Evolutionary conservation across 805 yeast species (phyloP).

Genomic region (Cyberlindnera sargentensis): DNA sequence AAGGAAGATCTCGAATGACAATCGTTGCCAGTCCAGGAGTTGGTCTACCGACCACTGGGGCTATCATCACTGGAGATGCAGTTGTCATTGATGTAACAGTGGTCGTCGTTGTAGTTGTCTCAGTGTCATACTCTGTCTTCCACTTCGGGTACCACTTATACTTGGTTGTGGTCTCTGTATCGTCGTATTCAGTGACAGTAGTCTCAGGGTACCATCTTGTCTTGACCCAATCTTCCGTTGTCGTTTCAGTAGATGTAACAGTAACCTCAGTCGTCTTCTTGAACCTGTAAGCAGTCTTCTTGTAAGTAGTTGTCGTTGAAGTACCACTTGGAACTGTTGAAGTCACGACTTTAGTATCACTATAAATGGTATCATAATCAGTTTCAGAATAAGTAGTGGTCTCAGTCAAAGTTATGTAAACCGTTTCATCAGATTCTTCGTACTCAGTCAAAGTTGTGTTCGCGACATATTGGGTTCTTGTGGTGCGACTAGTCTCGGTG

Average conservation of each 20-base stretch:
- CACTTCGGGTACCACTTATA: constrained; percentile 21
- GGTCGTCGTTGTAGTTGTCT: neutral
- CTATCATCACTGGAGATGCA: no score
- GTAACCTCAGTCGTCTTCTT: constrained; percentile 13
- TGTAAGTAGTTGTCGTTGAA: constrained; percentile 13
- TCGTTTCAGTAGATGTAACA: constrained; percentile 13
- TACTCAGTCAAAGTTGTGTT: constrained; percentile 21
- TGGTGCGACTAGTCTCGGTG: constrained; percentile 7
- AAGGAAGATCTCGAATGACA: no score
- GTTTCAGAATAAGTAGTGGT: constrained; percentile 13
- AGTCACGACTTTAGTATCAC: constrained; percentile 12
- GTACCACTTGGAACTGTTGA: constrained; percentile 11
- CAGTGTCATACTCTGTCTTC: constrained; percentile 9
- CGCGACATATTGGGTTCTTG: constrained; percentile 15
- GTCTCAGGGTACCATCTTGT: constrained; percentile 20
- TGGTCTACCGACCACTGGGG: no score
- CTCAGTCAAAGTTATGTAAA: constrained; percentile 14
- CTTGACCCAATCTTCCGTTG: constrained; percentile 13
- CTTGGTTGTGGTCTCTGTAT: constrained; percentile 14
- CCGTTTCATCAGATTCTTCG: constrained; percentile 24
- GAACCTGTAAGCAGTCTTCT: constrained; percentile 10
- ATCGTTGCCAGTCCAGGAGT: no score
- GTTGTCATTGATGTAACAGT: no score
- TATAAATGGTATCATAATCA: constrained; percentile 17
- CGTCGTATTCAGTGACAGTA: constrained; percentile 21